phyloP scores from a whole-genome alignment of 768 basidiomycete species.

The Piloderma croceum region DNA sequence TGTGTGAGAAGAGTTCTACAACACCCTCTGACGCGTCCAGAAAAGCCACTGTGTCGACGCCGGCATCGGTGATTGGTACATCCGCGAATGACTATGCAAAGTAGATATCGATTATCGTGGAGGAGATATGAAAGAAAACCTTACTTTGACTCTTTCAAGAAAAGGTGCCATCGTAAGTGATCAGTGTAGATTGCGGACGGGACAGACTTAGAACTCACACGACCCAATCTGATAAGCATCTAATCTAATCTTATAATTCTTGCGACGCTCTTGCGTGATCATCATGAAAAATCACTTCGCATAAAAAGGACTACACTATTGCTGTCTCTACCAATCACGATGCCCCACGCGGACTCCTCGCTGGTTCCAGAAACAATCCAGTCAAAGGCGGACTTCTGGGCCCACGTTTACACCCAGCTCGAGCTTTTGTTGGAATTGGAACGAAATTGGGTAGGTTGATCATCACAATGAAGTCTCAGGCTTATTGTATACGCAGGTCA shows the following conservation, averaged over 20 bases:
- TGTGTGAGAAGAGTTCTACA: slow-evolving; percentile 83
- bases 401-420: slow-evolving; percentile 63
- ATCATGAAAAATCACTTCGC: no score
- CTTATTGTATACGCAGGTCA: slow-evolving; percentile 43
- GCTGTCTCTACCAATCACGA: no score
- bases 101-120: not conserved
- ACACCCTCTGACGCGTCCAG: slow-evolving; percentile 86
- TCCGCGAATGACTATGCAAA: slow-evolving; percentile 82
- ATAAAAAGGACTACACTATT: no score
- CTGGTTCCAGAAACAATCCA: not conserved
- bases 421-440: slow-evolving; percentile 57
- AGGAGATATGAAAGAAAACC: slow-evolving; percentile 9
- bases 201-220: slow-evolving; percentile 3
- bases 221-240: slow-evolving; percentile 1
- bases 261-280: no score
- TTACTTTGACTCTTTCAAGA: slow-evolving; percentile 62
- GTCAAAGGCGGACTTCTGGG: slow-evolving; percentile 75
- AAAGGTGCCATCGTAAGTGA: slow-evolving; percentile 61
- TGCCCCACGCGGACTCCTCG: not conserved
- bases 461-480: slow-evolving; percentile 1
- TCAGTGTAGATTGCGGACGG: slow-evolving; percentile 7
- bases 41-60: slow-evolving; percentile 85
- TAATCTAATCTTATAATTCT: slow-evolving; percentile 16
- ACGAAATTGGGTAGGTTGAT: slow-evolving; percentile 63
- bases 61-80: slow-evolving; percentile 78